Evolutionary conservation across 345 rosid genomes (phyloP).

Genomic region (Gynandropsis gynandra): DNA sequence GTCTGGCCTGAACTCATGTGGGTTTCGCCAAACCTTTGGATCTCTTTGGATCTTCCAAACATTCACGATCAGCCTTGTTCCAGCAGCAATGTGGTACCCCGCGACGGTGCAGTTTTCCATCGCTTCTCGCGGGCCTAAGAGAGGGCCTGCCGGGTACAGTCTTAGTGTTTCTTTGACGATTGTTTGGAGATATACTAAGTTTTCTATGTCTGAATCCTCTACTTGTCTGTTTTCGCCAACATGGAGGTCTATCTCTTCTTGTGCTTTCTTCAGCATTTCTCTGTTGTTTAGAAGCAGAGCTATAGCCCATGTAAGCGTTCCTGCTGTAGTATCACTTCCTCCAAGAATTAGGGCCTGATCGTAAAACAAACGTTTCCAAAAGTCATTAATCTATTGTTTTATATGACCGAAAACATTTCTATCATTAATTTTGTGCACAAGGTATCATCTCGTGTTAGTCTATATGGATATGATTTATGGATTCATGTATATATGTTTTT

Average conservation of each 20-base stretch:
- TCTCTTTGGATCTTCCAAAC: constrained; percentile 28
- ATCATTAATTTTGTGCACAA: too few relatives aligned
- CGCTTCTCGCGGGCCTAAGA: constrained; percentile 27
- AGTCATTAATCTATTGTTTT: too few relatives aligned
- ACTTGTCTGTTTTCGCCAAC: constrained; percentile 43
- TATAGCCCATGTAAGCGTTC: constrained; percentile 52
- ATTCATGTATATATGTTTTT: too few relatives aligned
- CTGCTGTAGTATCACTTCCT: constrained; percentile 39
- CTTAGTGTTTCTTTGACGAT: constrained; percentile 3
- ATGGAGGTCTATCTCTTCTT: constrained; percentile 40
- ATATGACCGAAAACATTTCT: too few relatives aligned
- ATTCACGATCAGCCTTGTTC: constrained; percentile 22
- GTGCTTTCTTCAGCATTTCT: constrained; percentile 34
- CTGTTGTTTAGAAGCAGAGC: constrained; percentile 50
- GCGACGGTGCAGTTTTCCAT: constrained; percentile 20
- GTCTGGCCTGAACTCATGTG: constrained; percentile 23
- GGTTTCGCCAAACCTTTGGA: constrained; percentile 16
- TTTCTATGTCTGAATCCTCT: constrained; percentile 41
- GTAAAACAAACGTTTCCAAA: neutral
- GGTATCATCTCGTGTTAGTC: too few relatives aligned
- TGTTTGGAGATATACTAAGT: constrained; percentile 47
- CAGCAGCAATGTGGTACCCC: constrained; percentile 22
- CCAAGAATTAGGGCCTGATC: constrained; percentile 43
- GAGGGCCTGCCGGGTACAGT: constrained; percentile 24
- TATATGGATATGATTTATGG: too few relatives aligned